Percentiles rank a stretch among this genome's conserved stretches.
Conservation (phyloP, 75 land plant species). For the Larix kaempferi region DNA sequence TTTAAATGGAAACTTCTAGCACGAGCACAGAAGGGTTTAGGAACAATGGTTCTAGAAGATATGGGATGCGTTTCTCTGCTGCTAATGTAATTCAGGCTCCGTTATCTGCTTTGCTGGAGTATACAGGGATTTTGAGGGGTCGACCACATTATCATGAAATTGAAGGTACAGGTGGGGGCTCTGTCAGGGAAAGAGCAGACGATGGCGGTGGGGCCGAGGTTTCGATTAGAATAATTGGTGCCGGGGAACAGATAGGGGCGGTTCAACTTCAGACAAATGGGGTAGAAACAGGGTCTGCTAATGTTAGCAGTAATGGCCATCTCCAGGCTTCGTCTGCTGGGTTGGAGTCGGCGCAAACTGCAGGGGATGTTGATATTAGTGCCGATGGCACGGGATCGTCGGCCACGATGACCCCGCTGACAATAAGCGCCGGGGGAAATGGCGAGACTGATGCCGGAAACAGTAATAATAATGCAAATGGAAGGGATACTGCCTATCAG, state of each 20-base stretch:
- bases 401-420: neutral
- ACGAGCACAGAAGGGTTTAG: neutral
- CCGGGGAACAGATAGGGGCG: conserved; percentile 31
- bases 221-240: conserved; percentile 76
- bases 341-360: neutral
- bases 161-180: conserved; percentile 17
- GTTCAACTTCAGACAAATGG: conserved; percentile 11
- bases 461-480: conserved; percentile 12
- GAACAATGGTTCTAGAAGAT: conserved; percentile 32
- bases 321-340: neutral
- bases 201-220: conserved; percentile 56
- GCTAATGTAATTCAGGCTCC: conserved; percentile 66
- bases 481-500: conserved; percentile 56
- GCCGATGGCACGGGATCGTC: conserved; percentile 18
- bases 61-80: conserved; percentile 64
- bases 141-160: conserved; percentile 41
- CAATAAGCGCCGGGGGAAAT: conserved; percentile 10
- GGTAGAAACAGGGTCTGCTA: conserved; percentile 1
- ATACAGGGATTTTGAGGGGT: conserved; percentile 54
- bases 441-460: conserved; percentile 12
- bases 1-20: conserved; percentile 3
- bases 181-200: conserved; percentile 17
- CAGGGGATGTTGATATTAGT: neutral
- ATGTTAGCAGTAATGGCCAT: neutral
- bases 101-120: conserved; percentile 57